Evolutionary conservation across 495 filamentous ascomycete species (phyloP).

Genomic region (Thermothielavioides terrestris): DNA sequence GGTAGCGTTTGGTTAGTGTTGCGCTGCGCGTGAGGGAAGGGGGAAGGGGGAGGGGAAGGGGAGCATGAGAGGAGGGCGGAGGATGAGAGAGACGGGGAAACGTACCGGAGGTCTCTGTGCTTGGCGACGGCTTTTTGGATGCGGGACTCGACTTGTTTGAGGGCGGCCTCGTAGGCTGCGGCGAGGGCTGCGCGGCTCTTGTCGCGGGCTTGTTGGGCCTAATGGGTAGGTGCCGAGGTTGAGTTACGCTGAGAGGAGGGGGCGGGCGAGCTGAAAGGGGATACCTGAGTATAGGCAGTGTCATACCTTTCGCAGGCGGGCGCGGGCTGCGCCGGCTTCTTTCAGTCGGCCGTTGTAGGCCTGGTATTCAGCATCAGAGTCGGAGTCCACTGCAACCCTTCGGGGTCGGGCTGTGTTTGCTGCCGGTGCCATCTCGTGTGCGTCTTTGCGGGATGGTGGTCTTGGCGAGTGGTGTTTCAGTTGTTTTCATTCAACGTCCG

Average conservation of each 20-base stretch:
- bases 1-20: not conserved
- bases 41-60: not conserved
- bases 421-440: constrained; percentile 13
- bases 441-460: not conserved
- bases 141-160: constrained; percentile 12
- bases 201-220: constrained; percentile 21
- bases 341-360: constrained; percentile 11
- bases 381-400: not conserved
- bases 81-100: not conserved
- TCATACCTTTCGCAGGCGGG: constrained; percentile 14
- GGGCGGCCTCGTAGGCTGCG: constrained; percentile 6
- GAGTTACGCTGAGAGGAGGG: not conserved
- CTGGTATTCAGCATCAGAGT: constrained; percentile 16
- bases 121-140: constrained; percentile 15
- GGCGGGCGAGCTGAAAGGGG: not conserved
- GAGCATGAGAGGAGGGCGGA: not conserved
- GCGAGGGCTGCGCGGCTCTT: constrained; percentile 14
- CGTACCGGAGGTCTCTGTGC: constrained; percentile 16
- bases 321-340: constrained; percentile 15
- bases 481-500: constrained; percentile 6
- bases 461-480: not conserved
- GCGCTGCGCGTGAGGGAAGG: not conserved
- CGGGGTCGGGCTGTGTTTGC: constrained; percentile 14
- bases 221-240: not conserved
- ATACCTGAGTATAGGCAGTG: not conserved